Evolutionary conservation across 345 rosid species (phyloP).

Genomic region (Leavenworthia alabamica): DNA sequence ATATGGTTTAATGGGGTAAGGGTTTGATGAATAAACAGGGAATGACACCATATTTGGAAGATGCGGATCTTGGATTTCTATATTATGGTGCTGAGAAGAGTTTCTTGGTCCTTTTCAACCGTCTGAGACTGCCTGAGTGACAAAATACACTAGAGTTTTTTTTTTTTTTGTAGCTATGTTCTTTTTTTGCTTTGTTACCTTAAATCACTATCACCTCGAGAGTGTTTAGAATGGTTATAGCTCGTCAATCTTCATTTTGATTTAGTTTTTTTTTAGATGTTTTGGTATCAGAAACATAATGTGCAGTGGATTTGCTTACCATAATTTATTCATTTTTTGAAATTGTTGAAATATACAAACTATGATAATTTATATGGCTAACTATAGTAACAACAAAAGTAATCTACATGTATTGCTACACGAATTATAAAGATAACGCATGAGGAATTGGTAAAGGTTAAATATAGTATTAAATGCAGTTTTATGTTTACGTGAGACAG

Average conservation of each 20-base stretch:
- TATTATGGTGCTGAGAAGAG: constrained; percentile 80
- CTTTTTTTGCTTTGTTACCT: neutral
- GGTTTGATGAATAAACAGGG: constrained; percentile 42
- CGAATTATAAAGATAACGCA: too few species aligned
- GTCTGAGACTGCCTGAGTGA: constrained; percentile 62
- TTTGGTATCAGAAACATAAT: neutral
- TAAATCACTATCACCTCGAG: neutral
- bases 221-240: neutral
- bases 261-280: neutral
- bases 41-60: constrained; percentile 66
- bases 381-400: too few species aligned
- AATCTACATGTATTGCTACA: too few species aligned
- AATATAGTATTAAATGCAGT: neutral
- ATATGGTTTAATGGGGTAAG: neutral
- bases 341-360: too few species aligned
- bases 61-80: constrained; percentile 89
- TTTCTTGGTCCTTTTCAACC: constrained; percentile 86
- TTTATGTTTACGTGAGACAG: constrained; percentile 1
- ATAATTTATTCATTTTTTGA: too few species aligned
- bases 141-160: neutral
- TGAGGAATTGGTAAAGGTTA: too few species aligned
- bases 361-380: too few species aligned
- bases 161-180: constrained; percentile 1
- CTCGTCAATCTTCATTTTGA: neutral
- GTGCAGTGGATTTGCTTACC: neutral